These are phyloP conservation scores for Hemileia vastatrix DNA, from an alignment of 1,284 basidiomycete species.

Conservation along the genomic window DNA sequence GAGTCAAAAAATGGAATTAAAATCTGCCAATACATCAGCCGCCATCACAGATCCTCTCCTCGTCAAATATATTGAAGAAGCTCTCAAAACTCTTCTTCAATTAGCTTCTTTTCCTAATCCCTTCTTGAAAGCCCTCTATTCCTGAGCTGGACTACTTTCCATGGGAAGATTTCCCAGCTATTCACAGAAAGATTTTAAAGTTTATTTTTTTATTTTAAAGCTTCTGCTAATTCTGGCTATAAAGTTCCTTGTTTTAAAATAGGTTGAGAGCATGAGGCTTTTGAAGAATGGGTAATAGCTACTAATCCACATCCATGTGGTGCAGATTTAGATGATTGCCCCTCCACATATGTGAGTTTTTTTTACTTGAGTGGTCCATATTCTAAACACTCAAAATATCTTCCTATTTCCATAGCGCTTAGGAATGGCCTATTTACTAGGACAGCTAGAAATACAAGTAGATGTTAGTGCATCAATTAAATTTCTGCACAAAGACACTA, in stretches of 20 bases:
- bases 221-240: conserved; percentile 63
- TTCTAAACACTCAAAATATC: neutral
- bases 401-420: conserved; percentile 53
- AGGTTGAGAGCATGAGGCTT: conserved; percentile 81
- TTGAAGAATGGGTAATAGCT: conserved; percentile 61
- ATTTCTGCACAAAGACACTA: conserved; percentile 66
- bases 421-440: conserved; percentile 81
- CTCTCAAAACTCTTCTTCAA: conserved; percentile 56
- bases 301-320: conserved; percentile 74
- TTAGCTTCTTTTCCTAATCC: conserved; percentile 51
- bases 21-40: conserved; percentile 49
- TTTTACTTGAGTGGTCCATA: neutral
- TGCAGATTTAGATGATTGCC: conserved; percentile 58
- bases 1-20: conserved; percentile 48
- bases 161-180: conserved; percentile 52
- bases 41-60: conserved; percentile 58
- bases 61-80: conserved; percentile 56
- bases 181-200: conserved; percentile 55
- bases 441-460: conserved; percentile 62
- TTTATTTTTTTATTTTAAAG: conserved; percentile 79
- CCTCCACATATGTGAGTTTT: conserved; percentile 63
- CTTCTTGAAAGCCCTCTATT: conserved; percentile 63
- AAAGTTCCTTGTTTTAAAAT: conserved; percentile 74
- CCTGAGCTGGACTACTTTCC: conserved; percentile 61
- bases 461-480: conserved; percentile 57